These are phyloP conservation scores for Sporothrix sp. DNA, from an alignment of 2,329 filamentous ascomycete species.

Conservation along the genomic window DNA sequence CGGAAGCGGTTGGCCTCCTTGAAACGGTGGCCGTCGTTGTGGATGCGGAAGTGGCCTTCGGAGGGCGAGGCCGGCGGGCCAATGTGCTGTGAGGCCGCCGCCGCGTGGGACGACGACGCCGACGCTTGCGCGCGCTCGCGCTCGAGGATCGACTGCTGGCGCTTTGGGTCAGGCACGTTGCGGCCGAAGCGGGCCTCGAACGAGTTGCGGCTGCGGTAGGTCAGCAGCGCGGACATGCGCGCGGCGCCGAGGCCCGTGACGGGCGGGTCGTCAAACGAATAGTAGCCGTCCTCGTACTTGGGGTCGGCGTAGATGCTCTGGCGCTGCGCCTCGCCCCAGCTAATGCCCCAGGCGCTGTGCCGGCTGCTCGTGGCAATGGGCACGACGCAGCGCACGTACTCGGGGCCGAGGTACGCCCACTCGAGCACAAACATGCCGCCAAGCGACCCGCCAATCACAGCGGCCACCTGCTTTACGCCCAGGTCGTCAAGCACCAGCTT, in stretches of 20 bases:
- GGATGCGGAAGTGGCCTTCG: conserved; percentile 67
- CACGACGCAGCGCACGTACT: conserved; percentile 71
- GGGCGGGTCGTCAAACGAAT: conserved; percentile 77
- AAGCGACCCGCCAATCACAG: conserved; percentile 74
- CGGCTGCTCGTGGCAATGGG: conserved; percentile 77
- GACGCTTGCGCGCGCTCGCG: conserved; percentile 38
- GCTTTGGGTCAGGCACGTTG: conserved; percentile 79
- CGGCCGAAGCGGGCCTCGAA: conserved; percentile 93
- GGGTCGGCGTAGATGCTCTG: conserved; percentile 97
- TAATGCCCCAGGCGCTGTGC: conserved; percentile 84
- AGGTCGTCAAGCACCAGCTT: conserved; percentile 71
- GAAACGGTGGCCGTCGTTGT: conserved; percentile 70
- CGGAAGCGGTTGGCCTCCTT: conserved; percentile 44
- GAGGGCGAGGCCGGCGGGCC: conserved; percentile 35
- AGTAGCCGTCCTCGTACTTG: conserved; percentile 97
- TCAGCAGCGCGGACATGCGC: conserved; percentile 91
- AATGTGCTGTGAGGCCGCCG: not conserved
- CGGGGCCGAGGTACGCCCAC: conserved; percentile 82
- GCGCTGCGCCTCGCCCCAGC: conserved; percentile 80
- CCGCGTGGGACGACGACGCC: not conserved
- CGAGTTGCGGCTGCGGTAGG: conserved; percentile 91
- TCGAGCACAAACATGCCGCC: conserved; percentile 87
- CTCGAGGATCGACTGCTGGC: conserved; percentile 72
- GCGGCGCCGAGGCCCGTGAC: conserved; percentile 81
- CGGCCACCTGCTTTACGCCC: conserved; percentile 67